phyloP scores from a whole-genome alignment of 1,139 yeast genomes.

The Trichomonascaceae sp. region DNA sequence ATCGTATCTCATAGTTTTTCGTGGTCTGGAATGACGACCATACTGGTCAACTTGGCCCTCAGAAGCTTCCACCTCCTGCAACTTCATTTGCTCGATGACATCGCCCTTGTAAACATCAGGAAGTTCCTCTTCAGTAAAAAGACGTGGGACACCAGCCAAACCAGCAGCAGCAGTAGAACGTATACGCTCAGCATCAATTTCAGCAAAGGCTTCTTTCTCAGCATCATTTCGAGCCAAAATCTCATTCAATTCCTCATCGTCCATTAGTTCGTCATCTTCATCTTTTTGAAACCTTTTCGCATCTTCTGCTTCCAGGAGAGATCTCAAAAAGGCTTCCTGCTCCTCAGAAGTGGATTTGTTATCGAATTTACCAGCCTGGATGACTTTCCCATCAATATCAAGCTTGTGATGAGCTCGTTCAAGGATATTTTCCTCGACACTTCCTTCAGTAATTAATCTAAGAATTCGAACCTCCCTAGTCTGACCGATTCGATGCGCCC shows the following conservation, averaged over 20 bases:
- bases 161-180: conserved; percentile 38
- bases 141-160: conserved; percentile 34
- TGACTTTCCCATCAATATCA: conserved; percentile 96
- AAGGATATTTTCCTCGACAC: conserved; percentile 89
- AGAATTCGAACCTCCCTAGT: conserved; percentile 93
- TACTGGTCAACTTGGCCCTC: conserved; percentile 45
- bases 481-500: conserved; percentile 98
- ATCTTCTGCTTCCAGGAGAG: conserved; percentile 77
- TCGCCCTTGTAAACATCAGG: conserved; percentile 80
- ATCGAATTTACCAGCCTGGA: conserved; percentile 98
- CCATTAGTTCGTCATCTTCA: conserved; percentile 50
- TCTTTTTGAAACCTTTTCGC: conserved; percentile 41
- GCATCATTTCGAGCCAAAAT: conserved; percentile 76
- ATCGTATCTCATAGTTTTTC: conserved; percentile 75
- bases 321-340: conserved; percentile 87
- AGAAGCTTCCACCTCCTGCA: conserved; percentile 1
- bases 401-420: conserved; percentile 92
- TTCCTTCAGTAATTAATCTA: conserved; percentile 84
- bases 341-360: conserved; percentile 95
- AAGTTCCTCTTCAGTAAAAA: conserved; percentile 63
- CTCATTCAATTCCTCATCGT: conserved; percentile 74
- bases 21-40: conserved; percentile 71
- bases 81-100: conserved; percentile 31
- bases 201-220: conserved; percentile 57
- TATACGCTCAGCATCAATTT: conserved; percentile 66